phyloP scores from a whole-genome alignment of 2,329 filamentous ascomycete genomes.

The Alternaria consortialis region DNA sequence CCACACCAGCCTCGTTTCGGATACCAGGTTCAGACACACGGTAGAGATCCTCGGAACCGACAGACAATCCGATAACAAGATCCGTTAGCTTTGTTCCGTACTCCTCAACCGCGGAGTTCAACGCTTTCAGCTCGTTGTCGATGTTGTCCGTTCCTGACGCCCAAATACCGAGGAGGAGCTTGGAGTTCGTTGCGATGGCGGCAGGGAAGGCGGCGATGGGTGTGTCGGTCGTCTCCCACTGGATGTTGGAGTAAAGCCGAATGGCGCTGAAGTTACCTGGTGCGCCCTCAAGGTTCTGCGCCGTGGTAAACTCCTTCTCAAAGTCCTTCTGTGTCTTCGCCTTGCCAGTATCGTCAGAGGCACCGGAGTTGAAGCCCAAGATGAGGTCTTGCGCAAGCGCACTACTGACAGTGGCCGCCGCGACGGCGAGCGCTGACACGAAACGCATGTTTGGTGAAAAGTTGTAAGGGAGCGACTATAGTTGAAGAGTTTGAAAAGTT shows the following conservation, averaged over 20 bases:
- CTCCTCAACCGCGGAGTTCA: constrained; percentile 42
- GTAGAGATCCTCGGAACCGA: constrained; percentile 66
- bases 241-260: constrained; percentile 77
- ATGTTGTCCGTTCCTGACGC: constrained; percentile 63
- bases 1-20: constrained; percentile 67
- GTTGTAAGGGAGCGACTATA: constrained; percentile 22
- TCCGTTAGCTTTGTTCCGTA: constrained; percentile 62
- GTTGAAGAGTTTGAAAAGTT: constrained; percentile 3
- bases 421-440: constrained; percentile 31
- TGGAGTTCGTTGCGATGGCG: constrained; percentile 47
- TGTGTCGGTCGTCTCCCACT: constrained; percentile 69
- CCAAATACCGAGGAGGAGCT: constrained; percentile 51
- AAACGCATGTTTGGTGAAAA: constrained; percentile 30
- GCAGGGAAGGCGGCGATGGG: constrained; percentile 64
- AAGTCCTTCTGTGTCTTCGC: constrained; percentile 71
- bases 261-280: constrained; percentile 72
- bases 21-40: constrained; percentile 73
- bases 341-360: constrained; percentile 37
- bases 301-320: constrained; percentile 72
- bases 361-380: constrained; percentile 48
- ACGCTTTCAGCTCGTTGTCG: constrained; percentile 46
- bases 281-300: constrained; percentile 69
- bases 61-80: constrained; percentile 48
- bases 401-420: constrained; percentile 33
- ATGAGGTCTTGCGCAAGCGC: constrained; percentile 36